phyloP scores from a whole-genome alignment of 352 stramenopile genomes.

The Phytophthora tentaculata region DNA sequence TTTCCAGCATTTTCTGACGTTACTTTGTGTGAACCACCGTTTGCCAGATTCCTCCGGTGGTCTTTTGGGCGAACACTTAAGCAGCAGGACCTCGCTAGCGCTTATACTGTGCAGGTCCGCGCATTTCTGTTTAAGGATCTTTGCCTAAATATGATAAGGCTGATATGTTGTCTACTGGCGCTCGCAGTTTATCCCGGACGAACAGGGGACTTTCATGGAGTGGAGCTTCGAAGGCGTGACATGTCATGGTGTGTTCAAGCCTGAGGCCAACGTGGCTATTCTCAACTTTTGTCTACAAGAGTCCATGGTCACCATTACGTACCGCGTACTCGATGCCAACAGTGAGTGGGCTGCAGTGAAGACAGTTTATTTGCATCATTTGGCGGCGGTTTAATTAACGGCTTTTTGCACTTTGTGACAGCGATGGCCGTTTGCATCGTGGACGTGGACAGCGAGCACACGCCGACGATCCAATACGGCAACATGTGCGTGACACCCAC shows the following conservation, averaged over 20 bases:
- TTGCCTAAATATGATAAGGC: neutral
- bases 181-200: constrained; percentile 77
- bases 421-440: constrained; percentile 87
- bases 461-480: constrained; percentile 81
- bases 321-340: constrained; percentile 77
- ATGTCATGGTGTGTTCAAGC: constrained; percentile 85
- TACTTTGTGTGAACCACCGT: constrained; percentile 4
- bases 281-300: constrained; percentile 86
- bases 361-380: neutral
- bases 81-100: constrained; percentile 71
- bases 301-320: constrained; percentile 89
- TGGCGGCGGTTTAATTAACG: neutral
- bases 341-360: constrained; percentile 46
- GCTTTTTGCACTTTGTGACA: constrained; percentile 28
- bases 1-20: neutral
- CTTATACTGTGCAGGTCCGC: constrained; percentile 80
- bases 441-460: constrained; percentile 85
- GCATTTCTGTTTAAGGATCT: neutral
- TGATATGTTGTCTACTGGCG: constrained; percentile 3
- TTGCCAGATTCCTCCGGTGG: constrained; percentile 77
- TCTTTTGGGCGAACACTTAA: constrained; percentile 78
- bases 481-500: constrained; percentile 77
- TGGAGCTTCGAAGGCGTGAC: constrained; percentile 88
- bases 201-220: constrained; percentile 85
- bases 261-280: constrained; percentile 77